Conservation (phyloP, 2,329 filamentous ascomycete genomes). For the Fusarium compactum region DNA sequence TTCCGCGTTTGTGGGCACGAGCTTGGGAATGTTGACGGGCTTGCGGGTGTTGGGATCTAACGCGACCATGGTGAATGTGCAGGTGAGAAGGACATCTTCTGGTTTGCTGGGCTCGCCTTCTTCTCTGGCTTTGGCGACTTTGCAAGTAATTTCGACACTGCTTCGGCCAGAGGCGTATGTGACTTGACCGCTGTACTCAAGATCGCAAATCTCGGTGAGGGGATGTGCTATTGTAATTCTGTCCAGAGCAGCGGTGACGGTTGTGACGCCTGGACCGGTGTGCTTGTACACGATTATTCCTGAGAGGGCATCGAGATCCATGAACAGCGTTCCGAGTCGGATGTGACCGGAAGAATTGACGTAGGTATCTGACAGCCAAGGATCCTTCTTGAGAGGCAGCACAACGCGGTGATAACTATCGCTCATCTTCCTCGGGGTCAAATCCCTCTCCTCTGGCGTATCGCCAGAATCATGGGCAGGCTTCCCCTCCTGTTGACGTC, state of each 20-base stretch:
- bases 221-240: conserved; percentile 73
- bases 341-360: conserved; percentile 82
- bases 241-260: conserved; percentile 63
- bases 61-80: conserved; percentile 52
- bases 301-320: conserved; percentile 83
- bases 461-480: conserved; percentile 20
- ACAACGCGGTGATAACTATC: conserved; percentile 51
- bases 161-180: conserved; percentile 79
- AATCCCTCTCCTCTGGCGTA: conserved; percentile 39
- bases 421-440: conserved; percentile 48
- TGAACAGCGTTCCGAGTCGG: conserved; percentile 76
- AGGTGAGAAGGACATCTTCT: conserved; percentile 60
- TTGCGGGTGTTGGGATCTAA: conserved; percentile 47
- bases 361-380: conserved; percentile 82
- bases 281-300: conserved; percentile 81
- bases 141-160: conserved; percentile 79
- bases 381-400: conserved; percentile 77
- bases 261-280: conserved; percentile 67
- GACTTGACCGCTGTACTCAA: conserved; percentile 73
- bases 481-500: conserved; percentile 38
- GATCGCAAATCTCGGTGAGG: conserved; percentile 80
- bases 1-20: conserved; percentile 44
- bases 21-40: conserved; percentile 44
- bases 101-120: conserved; percentile 65
- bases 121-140: conserved; percentile 75